Conservation (phyloP, 108 stramenopile species). For the Nannochloropsis gaditana region DNA sequence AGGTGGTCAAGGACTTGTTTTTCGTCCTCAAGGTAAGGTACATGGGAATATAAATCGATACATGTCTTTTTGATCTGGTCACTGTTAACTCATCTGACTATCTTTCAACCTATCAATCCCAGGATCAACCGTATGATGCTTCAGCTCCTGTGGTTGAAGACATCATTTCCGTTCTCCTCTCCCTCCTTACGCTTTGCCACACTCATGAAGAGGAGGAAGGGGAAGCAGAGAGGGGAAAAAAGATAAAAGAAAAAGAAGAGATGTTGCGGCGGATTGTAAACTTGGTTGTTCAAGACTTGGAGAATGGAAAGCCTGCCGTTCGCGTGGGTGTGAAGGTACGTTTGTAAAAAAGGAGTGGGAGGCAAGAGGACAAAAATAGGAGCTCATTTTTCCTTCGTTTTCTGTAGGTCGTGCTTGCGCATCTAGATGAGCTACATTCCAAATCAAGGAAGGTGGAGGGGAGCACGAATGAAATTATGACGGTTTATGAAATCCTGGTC, state of each 20-base stretch:
- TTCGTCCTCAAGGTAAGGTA: neutral
- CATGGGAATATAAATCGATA: no score
- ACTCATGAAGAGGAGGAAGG: neutral
- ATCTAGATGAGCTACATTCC: neutral
- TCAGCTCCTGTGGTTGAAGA: neutral
- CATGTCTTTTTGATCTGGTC: no score
- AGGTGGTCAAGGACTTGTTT: neutral
- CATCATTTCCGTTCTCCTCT: neutral
- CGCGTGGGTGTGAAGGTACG: neutral
- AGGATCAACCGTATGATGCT: conserved; percentile 3
- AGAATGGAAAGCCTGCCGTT: neutral
- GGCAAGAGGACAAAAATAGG: neutral
- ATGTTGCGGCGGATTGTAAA: conserved; percentile 16
- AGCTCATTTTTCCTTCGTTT: neutral
- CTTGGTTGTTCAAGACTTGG: neutral
- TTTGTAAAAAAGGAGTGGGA: neutral
- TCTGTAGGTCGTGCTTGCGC: neutral
- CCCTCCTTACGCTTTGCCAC: conserved; percentile 5
- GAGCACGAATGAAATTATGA: neutral
- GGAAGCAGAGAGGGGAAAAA: neutral
- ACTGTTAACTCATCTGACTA: no score
- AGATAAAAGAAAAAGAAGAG: conserved; percentile 1
- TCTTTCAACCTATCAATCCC: no score
- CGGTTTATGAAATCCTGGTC: neutral
- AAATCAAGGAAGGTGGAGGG: neutral